Evolutionary conservation across 2,329 filamentous ascomycete genomes (phyloP), one percentile per base, ranked within the genome.

Genomic region (Beauveria bassiana): DNA sequence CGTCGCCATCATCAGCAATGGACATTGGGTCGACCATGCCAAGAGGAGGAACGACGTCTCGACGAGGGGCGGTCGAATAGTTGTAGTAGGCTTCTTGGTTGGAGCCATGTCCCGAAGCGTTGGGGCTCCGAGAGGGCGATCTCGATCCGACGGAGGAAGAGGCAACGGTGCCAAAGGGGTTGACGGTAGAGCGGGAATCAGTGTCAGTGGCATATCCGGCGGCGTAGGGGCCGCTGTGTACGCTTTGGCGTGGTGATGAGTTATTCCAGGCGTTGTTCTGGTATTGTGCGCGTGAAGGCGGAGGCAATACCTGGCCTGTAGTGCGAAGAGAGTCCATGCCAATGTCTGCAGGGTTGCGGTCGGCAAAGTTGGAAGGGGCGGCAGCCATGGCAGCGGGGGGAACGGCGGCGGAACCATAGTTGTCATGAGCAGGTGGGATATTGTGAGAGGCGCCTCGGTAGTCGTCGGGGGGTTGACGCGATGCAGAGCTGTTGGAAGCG

Each of bases 1-100:
- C 93, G 69, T 96, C 93, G 31, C 90, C 91, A 70, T 97, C 93
- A 71, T 96, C 93, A 24, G 83, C 84, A 65, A 96, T 93, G 16
- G 87, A 86, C 68, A 89, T 85, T 3, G 92, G 91, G 70, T 96
- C 87, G 63, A 95, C 82, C 1, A 83, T 77, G 45, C 83, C 82
- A 4, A 86, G 74, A 9, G 77, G 72, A 26, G 80, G 74, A 62
- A 81, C 80, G 34, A 81, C 80, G 34, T 74, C 80, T 73, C 70
- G 75, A 45, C 73, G 74, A 12, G 69, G 71, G 64, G 71, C 78
- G 46, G 61, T 63, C 51, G 75, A 83, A 68, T 84, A 84, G 66
- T 82, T 81, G 61, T 83, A 82, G 70, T 91, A 91, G 0, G 87
- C 87, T 54, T 87, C 86, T 67, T 89, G 86, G 34, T 20, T 22